phyloP scores from a whole-genome alignment of 331 rosid genomes.

The Telfairia occidentalis region DNA sequence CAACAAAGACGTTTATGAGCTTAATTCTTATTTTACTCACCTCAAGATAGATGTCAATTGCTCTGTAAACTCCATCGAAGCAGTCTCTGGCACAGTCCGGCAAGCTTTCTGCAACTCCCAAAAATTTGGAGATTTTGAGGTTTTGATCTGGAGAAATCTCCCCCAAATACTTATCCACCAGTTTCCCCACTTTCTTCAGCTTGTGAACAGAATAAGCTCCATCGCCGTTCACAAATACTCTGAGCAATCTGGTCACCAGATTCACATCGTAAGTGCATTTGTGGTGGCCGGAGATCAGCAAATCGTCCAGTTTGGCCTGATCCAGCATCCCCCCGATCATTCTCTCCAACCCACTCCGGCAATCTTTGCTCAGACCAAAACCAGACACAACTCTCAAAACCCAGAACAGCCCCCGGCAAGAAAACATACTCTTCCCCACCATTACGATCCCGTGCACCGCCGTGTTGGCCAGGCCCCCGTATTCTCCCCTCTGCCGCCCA shows the following conservation, averaged over 20 bases:
- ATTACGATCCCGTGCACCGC: constrained; percentile 50
- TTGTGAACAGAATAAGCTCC: constrained; percentile 24
- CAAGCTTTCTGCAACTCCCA: constrained; percentile 68
- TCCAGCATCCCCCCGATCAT: constrained; percentile 62
- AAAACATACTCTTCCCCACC: constrained; percentile 37
- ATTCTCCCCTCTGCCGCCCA: constrained; percentile 9
- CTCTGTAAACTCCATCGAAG: constrained; percentile 62
- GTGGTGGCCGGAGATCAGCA: constrained; percentile 56
- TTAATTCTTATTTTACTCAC: constrained; percentile 11
- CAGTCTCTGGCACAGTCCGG: constrained; percentile 65
- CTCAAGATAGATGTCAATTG: constrained; percentile 74
- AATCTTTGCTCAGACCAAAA: constrained; percentile 42
- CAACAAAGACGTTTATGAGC: background rate
- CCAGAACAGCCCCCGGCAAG: constrained; percentile 73
- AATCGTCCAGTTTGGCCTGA: constrained; percentile 70
- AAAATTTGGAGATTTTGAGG: constrained; percentile 62
- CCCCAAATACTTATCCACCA: constrained; percentile 59
- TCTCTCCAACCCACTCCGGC: constrained; percentile 49
- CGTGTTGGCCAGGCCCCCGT: constrained; percentile 37
- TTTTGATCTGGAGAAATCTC: constrained; percentile 83
- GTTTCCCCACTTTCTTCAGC: constrained; percentile 55
- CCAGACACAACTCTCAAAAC: constrained; percentile 52
- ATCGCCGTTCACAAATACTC: constrained; percentile 39
- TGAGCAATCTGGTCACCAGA: constrained; percentile 59
- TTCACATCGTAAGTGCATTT: constrained; percentile 59